A percentile compares a stretch with the other conserved stretches of the same genome.
Conservation (phyloP, 371 early-diverging fungal genomes). For the Apophysomyces elegans region DNA sequence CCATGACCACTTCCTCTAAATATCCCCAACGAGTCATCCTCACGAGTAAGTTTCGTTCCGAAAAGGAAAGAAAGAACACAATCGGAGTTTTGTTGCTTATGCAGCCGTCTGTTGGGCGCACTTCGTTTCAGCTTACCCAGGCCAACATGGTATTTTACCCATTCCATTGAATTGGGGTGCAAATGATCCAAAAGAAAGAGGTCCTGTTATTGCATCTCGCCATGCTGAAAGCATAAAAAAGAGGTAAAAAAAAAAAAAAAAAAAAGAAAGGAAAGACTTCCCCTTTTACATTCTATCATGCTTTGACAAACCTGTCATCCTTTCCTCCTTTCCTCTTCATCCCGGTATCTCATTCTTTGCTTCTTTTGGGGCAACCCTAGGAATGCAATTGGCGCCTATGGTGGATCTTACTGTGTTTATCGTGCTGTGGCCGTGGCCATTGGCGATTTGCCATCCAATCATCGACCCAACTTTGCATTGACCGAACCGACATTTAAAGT, state of each 20-base stretch:
- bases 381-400: constrained; percentile 95
- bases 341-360: constrained; percentile 1
- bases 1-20: constrained; percentile 14
- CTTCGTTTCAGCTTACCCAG: constrained; percentile 72
- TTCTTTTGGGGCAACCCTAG: constrained; percentile 30
- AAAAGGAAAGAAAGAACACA: neutral
- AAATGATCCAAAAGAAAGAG: constrained; percentile 72
- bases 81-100: neutral
- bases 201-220: constrained; percentile 89
- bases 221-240: constrained; percentile 77
- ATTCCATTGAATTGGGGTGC: constrained; percentile 87
- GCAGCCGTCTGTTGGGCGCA: neutral
- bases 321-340: too few relatives aligned
- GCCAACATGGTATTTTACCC: constrained; percentile 86
- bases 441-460: constrained; percentile 82
- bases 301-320: too few relatives aligned
- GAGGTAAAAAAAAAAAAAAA: constrained; percentile 55
- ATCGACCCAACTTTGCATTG: constrained; percentile 87
- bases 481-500: constrained; percentile 88
- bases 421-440: constrained; percentile 93
- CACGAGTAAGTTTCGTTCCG: constrained; percentile 40
- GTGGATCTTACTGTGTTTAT: constrained; percentile 93
- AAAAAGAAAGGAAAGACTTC: neutral
- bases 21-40: constrained; percentile 54
- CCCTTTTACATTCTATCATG: too few relatives aligned